Percentiles rank a stretch among this genome's conserved stretches.
These are phyloP conservation scores for Hemileccinum impolitum DNA, from an alignment of 768 basidiomycete species.

Conservation along the genomic window DNA sequence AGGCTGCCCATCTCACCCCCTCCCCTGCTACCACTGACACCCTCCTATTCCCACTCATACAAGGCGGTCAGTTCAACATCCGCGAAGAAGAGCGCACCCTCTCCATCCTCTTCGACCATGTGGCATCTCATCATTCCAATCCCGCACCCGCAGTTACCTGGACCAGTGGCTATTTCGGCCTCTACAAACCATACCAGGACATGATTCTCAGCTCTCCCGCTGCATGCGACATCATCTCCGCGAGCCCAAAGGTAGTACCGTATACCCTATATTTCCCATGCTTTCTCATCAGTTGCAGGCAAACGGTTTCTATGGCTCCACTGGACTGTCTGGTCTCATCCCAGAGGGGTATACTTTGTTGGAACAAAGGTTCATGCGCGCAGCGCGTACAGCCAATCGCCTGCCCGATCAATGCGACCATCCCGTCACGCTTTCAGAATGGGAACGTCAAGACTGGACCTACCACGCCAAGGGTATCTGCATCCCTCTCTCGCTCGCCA, in stretches of 20 bases:
- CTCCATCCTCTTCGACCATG: conserved; percentile 51
- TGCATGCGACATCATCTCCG: conserved; percentile 72
- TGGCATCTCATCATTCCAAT: conserved; percentile 25
- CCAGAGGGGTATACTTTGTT: conserved; percentile 93
- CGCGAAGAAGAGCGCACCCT: conserved; percentile 79
- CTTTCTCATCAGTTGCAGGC: conserved; percentile 49
- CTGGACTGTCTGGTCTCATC: conserved; percentile 86
- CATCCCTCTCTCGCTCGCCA: not conserved
- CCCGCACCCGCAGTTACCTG: conserved; percentile 51
- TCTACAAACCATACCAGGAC: conserved; percentile 77
- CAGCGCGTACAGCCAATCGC: conserved; percentile 48
- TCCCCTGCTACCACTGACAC: conserved; percentile 34
- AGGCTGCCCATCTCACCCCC: conserved; percentile 37
- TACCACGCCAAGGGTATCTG: conserved; percentile 93
- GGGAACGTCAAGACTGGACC: conserved; percentile 89
- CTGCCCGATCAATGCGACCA: conserved; percentile 25
- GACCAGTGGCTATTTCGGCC: conserved; percentile 94
- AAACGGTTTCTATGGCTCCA: conserved; percentile 92
- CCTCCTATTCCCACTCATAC: conserved; percentile 76
- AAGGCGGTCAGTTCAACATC: conserved; percentile 84
- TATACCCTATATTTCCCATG: not conserved
- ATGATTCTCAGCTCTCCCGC: conserved; percentile 58
- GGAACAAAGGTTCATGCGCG: conserved; percentile 79
- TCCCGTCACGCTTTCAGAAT: conserved; percentile 77
- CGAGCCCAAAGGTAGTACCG: conserved; percentile 73